phyloP scores from a whole-genome alignment of 805 yeast genomes.

The Metschnikowia chrysomelidarum region DNA sequence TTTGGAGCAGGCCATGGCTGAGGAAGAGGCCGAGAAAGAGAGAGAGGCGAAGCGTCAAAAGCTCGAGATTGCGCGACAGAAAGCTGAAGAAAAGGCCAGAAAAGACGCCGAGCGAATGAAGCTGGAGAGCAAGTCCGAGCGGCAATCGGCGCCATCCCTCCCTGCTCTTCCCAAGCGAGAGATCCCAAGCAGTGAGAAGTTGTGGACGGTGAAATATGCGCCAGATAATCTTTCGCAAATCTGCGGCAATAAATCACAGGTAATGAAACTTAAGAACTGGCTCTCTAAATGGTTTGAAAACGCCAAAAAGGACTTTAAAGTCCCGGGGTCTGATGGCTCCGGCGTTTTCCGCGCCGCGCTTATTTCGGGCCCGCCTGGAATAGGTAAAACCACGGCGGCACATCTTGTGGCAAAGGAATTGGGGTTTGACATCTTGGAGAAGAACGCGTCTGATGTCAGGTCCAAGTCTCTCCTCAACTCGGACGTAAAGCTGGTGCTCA shows the following conservation, averaged over 20 bases:
- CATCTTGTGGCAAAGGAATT: slow-evolving; percentile 66
- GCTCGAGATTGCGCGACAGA: background rate
- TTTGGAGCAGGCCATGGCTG: slow-evolving; percentile 37
- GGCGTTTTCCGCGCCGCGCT: slow-evolving; percentile 79
- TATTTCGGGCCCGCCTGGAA: slow-evolving; percentile 86
- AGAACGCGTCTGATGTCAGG: slow-evolving; percentile 87
- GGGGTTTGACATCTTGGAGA: slow-evolving; percentile 74
- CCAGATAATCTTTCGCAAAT: slow-evolving; percentile 74
- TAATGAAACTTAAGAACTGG: slow-evolving; percentile 71
- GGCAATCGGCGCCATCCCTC: background rate
- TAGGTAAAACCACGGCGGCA: slow-evolving; percentile 82
- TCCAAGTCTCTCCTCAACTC: slow-evolving; percentile 73
- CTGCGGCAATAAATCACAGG: slow-evolving; percentile 78
- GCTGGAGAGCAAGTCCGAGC: slow-evolving; percentile 1
- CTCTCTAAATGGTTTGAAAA: slow-evolving; percentile 68
- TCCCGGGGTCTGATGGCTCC: slow-evolving; percentile 60
- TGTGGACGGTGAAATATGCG: slow-evolving; percentile 95
- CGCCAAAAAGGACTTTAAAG: slow-evolving; percentile 53
- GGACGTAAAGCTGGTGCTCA: slow-evolving; percentile 66
- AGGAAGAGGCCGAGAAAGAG: slow-evolving; percentile 48
- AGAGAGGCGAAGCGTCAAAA: slow-evolving; percentile 40
- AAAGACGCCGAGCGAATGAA: slow-evolving; percentile 26
- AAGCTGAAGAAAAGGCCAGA: background rate
- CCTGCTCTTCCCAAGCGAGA: slow-evolving; percentile 25
- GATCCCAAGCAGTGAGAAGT: slow-evolving; percentile 54